Conservation (phyloP, 805 yeast species). For the Candida caryicola region DNA sequence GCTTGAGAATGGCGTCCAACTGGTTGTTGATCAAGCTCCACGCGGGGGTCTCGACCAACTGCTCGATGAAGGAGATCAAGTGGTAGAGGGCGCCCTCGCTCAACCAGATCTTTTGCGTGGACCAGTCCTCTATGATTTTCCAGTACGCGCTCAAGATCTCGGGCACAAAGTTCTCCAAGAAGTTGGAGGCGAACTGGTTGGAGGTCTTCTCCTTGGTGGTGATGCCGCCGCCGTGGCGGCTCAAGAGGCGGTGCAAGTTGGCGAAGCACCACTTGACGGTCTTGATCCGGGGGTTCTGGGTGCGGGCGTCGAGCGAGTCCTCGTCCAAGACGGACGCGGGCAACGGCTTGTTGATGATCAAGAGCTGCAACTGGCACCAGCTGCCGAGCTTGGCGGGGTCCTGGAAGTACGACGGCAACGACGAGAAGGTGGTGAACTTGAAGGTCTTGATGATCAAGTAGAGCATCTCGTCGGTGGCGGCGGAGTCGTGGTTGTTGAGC, state of each 20-base stretch:
- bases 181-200: constrained; percentile 28
- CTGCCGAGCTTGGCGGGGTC: constrained; percentile 34
- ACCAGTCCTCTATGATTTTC: constrained; percentile 43
- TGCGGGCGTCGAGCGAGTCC: constrained; percentile 27
- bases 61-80: constrained; percentile 43
- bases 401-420: constrained; percentile 37
- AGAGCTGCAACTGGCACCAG: constrained; percentile 41
- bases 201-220: constrained; percentile 29
- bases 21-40: constrained; percentile 36
- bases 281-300: constrained; percentile 41
- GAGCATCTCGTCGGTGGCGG: constrained; percentile 31
- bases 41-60: constrained; percentile 38
- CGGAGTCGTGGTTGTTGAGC: constrained; percentile 20
- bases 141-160: constrained; percentile 42
- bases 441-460: constrained; percentile 40
- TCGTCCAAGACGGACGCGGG: constrained; percentile 33
- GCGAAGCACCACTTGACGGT: constrained; percentile 47
- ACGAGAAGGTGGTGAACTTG: constrained; percentile 38
- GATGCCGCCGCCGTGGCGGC: constrained; percentile 44
- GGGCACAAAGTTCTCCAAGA: constrained; percentile 39
- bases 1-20: constrained; percentile 39
- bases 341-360: constrained; percentile 39
- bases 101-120: constrained; percentile 36
- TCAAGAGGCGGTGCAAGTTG: constrained; percentile 38
- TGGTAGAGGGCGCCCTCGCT: constrained; percentile 41